These are phyloP conservation scores for Aspergillus novofumigatus DNA, from an alignment of 2,329 filamentous ascomycete species.

Conservation along the genomic window DNA sequence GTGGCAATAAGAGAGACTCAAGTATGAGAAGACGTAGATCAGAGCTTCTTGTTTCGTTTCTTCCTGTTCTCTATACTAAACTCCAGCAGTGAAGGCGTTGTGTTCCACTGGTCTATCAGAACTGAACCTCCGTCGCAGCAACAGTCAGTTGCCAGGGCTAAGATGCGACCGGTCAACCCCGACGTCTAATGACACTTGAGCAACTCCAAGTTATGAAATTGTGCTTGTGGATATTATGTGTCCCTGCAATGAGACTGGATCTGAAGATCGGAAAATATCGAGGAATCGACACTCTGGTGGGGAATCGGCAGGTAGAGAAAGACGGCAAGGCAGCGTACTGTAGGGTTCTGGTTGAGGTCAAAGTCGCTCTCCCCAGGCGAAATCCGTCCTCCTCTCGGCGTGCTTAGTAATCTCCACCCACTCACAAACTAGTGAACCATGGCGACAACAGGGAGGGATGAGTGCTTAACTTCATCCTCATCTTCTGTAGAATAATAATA, in stretches of 20 bases:
- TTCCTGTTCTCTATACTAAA: constrained; percentile 9
- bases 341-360: constrained; percentile 33
- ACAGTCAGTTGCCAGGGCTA: constrained; percentile 19
- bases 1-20: constrained; percentile 6
- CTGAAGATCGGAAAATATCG: not conserved
- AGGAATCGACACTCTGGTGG: not conserved
- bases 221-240: constrained; percentile 5
- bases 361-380: constrained; percentile 34
- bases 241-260: not conserved
- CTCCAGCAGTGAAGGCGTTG: constrained; percentile 1
- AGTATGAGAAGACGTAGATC: constrained; percentile 9
- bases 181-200: constrained; percentile 11
- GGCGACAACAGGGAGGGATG: not conserved
- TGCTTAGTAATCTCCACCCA: constrained; percentile 30
- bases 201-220: constrained; percentile 4
- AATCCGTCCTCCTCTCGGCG: constrained; percentile 28
- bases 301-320: constrained; percentile 2
- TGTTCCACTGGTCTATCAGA: constrained; percentile 10
- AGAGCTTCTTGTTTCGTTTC: constrained; percentile 4
- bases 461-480: not conserved
- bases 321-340: constrained; percentile 10
- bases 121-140: constrained; percentile 12
- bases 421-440: not conserved
- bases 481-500: not conserved
- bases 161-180: constrained; percentile 14